Conservation (phyloP, 2,329 filamentous ascomycete genomes). For the Monilinia laxa region DNA sequence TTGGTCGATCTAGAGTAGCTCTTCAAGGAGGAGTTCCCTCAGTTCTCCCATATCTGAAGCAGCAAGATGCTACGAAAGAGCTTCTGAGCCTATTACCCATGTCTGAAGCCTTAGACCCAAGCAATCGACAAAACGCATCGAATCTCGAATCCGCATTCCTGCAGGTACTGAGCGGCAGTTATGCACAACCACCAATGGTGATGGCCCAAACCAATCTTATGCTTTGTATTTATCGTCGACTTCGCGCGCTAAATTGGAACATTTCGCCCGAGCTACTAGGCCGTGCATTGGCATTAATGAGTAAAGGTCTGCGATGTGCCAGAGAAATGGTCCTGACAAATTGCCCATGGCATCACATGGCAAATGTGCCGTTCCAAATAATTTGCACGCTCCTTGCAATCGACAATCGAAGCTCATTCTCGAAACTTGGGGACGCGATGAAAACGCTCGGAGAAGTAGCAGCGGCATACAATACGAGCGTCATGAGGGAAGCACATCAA, state of each 20-base stretch:
- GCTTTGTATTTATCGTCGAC: slow-evolving; percentile 19
- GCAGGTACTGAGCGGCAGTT: slow-evolving; percentile 1
- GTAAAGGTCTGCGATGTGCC: slow-evolving; percentile 7
- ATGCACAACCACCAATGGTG: slow-evolving; percentile 13
- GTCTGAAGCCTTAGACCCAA: slow-evolving; percentile 18
- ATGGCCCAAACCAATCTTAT: slow-evolving; percentile 20
- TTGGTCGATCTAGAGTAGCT: slow-evolving; percentile 14
- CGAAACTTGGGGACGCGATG: slow-evolving; percentile 22
- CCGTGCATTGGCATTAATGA: background rate
- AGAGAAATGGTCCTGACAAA: background rate
- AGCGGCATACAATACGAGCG: slow-evolving; percentile 9
- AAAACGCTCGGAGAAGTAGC: slow-evolving; percentile 22
- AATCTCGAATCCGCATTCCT: slow-evolving; percentile 8
- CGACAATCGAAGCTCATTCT: slow-evolving; percentile 21
- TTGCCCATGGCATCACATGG: slow-evolving; percentile 26
- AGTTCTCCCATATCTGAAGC: background rate
- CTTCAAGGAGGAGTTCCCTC: slow-evolving; percentile 7
- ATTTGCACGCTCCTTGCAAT: slow-evolving; percentile 26
- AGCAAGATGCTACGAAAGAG: slow-evolving; percentile 19
- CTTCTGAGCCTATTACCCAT: slow-evolving; percentile 19
- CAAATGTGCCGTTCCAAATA: slow-evolving; percentile 26
- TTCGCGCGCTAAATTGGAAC: background rate
- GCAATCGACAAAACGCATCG: slow-evolving; percentile 1
- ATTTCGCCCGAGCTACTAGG: background rate
- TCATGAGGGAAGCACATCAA: slow-evolving; percentile 20